Conservation (phyloP, 306 rosid genomes). For the Vigna nakashimae region DNA sequence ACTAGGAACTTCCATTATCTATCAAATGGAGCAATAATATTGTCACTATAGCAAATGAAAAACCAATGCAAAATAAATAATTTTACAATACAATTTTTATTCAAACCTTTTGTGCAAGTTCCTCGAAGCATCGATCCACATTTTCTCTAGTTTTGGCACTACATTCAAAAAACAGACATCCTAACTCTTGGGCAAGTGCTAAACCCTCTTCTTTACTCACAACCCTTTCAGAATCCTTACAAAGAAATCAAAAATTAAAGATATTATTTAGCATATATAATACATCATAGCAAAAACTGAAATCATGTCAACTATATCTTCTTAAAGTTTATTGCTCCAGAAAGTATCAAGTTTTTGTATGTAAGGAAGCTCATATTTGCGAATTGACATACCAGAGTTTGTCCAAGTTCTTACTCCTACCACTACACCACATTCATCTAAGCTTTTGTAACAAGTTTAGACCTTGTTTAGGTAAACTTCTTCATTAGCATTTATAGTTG, state of each 20-base stretch:
- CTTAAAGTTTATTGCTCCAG: background rate
- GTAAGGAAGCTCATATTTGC: background rate
- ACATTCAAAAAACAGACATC: constrained; percentile 86
- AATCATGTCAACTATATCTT: background rate
- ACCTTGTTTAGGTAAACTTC: too few relatives aligned
- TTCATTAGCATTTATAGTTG: too few relatives aligned
- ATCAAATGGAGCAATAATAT: constrained; percentile 36
- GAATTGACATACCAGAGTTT: background rate
- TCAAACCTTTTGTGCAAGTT: constrained; percentile 78
- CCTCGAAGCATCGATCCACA: constrained; percentile 87
- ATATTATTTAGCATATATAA: constrained; percentile 14
- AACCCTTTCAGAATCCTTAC: constrained; percentile 84
- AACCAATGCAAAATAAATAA: constrained; percentile 23
- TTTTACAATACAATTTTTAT: background rate
- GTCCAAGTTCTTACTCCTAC: too few relatives aligned
- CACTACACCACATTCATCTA: too few relatives aligned
- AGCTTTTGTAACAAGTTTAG: too few relatives aligned
- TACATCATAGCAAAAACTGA: background rate
- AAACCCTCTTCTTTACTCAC: constrained; percentile 93
- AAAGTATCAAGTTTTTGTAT: background rate
- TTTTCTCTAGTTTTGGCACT: constrained; percentile 96
- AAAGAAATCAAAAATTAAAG: constrained; percentile 3
- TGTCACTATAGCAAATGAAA: constrained; percentile 37
- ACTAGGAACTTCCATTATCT: constrained; percentile 95
- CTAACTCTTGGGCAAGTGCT: constrained; percentile 82